phyloP scores from a whole-genome alignment of 805 yeast species.

The Pichia occidentalis region DNA sequence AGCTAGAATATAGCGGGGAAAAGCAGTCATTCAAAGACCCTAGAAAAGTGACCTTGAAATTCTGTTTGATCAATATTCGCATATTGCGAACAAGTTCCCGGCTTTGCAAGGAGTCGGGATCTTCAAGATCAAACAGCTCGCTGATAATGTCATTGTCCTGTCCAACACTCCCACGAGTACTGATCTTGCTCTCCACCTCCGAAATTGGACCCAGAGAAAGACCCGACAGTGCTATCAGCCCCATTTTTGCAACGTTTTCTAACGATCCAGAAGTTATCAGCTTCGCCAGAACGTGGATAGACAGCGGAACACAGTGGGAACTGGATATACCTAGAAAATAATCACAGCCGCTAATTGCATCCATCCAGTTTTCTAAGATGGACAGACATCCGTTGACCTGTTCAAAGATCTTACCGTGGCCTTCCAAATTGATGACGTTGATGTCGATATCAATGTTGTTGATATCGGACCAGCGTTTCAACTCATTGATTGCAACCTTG shows the following conservation, averaged over 20 bases:
- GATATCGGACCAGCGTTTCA: constrained; percentile 54
- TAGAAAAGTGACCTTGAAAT: constrained; percentile 72
- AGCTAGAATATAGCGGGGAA: constrained; percentile 86
- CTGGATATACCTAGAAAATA: constrained; percentile 81
- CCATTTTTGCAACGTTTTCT: constrained; percentile 49
- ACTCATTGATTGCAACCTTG: constrained; percentile 67
- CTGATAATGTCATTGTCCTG: constrained; percentile 79
- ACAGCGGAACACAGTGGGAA: constrained; percentile 90
- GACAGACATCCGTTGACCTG: constrained; percentile 69
- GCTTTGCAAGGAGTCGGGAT: constrained; percentile 64
- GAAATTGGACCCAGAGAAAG: constrained; percentile 85
- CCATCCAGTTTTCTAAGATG: constrained; percentile 61
- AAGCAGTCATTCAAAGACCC: constrained; percentile 89
- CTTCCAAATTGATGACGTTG: constrained; percentile 84
- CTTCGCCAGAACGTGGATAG: constrained; percentile 57
- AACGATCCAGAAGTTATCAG: constrained; percentile 48
- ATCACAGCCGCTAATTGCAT: constrained; percentile 56
- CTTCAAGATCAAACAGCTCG: constrained; percentile 86
- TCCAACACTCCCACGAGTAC: constrained; percentile 62
- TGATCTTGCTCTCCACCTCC: constrained; percentile 75
- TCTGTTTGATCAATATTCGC: constrained; percentile 55
- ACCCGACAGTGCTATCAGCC: constrained; percentile 88
- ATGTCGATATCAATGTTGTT: constrained; percentile 41
- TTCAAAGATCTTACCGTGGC: constrained; percentile 82
- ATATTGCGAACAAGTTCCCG: constrained; percentile 61